phyloP scores from a whole-genome alignment of 164 flowering plant genomes.

The Macadamia integrifolia region DNA sequence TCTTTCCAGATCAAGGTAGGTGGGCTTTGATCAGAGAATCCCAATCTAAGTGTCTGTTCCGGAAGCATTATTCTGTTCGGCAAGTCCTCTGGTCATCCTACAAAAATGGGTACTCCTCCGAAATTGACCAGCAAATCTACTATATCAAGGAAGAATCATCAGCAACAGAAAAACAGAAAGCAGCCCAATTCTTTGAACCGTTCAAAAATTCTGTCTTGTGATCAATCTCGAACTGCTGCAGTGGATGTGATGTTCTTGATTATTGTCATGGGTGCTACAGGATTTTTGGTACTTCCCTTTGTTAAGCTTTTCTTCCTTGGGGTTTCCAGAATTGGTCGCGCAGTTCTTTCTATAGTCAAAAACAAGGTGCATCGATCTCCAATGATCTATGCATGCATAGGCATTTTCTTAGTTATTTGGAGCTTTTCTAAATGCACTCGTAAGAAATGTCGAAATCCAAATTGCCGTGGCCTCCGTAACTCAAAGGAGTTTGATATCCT shows the following conservation, averaged over 20 bases:
- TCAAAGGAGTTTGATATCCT: conserved; percentile 88
- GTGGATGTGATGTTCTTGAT: conserved; percentile 67
- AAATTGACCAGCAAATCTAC: conserved; percentile 6
- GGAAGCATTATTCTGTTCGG: conserved; percentile 8
- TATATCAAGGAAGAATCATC: conserved; percentile 15
- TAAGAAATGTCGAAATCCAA: conserved; percentile 60
- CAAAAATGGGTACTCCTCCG: conserved; percentile 18
- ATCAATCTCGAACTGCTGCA: conserved; percentile 47
- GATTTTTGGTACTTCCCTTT: conserved; percentile 62
- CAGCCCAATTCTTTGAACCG: conserved; percentile 24
- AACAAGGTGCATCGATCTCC: conserved; percentile 58
- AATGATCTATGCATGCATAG: conserved; percentile 47
- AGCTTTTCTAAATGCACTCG: conserved; percentile 28
- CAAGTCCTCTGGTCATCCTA: conserved; percentile 3
- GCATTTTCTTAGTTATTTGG: conserved; percentile 46
- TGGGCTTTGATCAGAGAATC: background rate
- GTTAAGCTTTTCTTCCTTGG: conserved; percentile 24
- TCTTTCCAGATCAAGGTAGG: no score
- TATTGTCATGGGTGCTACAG: conserved; percentile 62
- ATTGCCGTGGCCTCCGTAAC: conserved; percentile 66
- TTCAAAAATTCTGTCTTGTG: conserved; percentile 36
- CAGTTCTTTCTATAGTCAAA: conserved; percentile 20
- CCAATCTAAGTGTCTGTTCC: background rate
- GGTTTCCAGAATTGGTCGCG: conserved; percentile 22
- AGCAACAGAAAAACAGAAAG: conserved; percentile 25